Percentiles rank a stretch among this genome's conserved stretches.
phyloP scores from a whole-genome alignment of 306 rosid species.

The Acacia confusa region DNA sequence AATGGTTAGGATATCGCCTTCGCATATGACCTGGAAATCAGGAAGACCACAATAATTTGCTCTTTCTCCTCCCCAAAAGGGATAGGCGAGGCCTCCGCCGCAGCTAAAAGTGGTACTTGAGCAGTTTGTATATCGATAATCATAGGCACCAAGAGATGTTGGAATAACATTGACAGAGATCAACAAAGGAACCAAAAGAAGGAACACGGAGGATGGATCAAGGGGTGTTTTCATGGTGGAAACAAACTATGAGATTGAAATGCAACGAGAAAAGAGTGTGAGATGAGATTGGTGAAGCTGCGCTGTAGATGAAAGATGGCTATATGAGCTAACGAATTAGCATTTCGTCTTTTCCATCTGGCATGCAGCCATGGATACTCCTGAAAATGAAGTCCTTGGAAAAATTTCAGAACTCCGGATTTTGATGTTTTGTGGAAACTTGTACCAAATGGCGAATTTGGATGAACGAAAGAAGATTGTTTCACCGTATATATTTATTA shows the following conservation, averaged over 20 bases:
- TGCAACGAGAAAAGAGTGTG: not conserved
- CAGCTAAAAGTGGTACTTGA: not conserved
- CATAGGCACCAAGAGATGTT: not conserved
- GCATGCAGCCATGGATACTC: not conserved
- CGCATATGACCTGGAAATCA: slow-evolving; percentile 1
- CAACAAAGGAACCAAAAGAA: not conserved
- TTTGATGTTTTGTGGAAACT: not conserved
- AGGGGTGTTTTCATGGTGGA: slow-evolving; percentile 4
- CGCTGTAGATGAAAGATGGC: not conserved
- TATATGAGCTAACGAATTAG: not conserved
- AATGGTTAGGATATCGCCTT: not conserved
- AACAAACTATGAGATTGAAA: not conserved
- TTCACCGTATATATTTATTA: not conserved
- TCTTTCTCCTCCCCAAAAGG: slow-evolving; percentile 35
- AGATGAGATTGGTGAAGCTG: not conserved
- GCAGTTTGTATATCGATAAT: not conserved
- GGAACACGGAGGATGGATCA: slow-evolving; percentile 9
- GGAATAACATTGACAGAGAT: slow-evolving; percentile 18
- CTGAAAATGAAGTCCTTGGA: not conserved
- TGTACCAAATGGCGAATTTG: not conserved
- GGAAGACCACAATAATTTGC: slow-evolving; percentile 1
- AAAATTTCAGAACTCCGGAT: not conserved
- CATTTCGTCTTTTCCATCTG: not conserved
- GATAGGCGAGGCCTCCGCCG: slow-evolving; percentile 20
- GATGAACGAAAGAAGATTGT: not conserved